Percentiles rank a stretch among this genome's conserved stretches.
phyloP scores from a whole-genome alignment of 805 yeast species.

The Myxozyma udenii region DNA sequence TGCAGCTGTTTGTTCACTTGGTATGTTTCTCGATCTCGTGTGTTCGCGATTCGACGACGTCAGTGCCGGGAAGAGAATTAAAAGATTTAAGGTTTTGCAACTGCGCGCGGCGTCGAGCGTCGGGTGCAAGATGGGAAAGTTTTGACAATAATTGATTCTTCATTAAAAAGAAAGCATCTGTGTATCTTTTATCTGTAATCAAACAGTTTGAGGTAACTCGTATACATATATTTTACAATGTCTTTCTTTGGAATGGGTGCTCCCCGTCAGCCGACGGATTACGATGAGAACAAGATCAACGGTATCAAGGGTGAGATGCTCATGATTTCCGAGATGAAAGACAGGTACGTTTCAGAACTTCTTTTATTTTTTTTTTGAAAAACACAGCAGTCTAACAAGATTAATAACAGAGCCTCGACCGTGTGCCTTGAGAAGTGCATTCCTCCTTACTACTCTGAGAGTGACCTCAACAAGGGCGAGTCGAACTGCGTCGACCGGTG shows the following conservation, averaged over 20 bases:
- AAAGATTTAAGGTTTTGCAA: too few relatives aligned
- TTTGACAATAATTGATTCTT: too few relatives aligned
- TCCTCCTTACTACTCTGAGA: constrained; percentile 79
- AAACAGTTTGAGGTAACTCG: too few relatives aligned
- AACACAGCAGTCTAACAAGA: too few relatives aligned
- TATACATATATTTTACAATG: too few relatives aligned
- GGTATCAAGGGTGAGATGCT: constrained; percentile 26
- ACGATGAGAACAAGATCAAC: constrained; percentile 26
- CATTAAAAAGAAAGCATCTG: too few relatives aligned
- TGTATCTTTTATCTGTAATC: too few relatives aligned
- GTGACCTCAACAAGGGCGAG: constrained; percentile 83
- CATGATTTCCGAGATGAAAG: constrained; percentile 26
- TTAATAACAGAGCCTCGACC: constrained; percentile 11
- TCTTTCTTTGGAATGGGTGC: constrained; percentile 32
- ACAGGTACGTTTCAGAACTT: constrained; percentile 13
- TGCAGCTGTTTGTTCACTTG: too few relatives aligned
- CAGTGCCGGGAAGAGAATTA: too few relatives aligned
- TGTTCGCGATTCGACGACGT: constrained; percentile 2
- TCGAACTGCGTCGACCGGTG: constrained; percentile 79
- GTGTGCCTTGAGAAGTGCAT: constrained; percentile 59
- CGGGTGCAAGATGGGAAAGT: too few relatives aligned
- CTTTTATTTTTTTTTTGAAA: background rate
- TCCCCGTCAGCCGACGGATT: constrained; percentile 18
- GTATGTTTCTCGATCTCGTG: too few relatives aligned
- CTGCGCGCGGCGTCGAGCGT: too few relatives aligned